Base-by-base conservation (phyloP, 2,329 filamentous ascomycete genomes). In the Ascochyta lentis region DNA sequence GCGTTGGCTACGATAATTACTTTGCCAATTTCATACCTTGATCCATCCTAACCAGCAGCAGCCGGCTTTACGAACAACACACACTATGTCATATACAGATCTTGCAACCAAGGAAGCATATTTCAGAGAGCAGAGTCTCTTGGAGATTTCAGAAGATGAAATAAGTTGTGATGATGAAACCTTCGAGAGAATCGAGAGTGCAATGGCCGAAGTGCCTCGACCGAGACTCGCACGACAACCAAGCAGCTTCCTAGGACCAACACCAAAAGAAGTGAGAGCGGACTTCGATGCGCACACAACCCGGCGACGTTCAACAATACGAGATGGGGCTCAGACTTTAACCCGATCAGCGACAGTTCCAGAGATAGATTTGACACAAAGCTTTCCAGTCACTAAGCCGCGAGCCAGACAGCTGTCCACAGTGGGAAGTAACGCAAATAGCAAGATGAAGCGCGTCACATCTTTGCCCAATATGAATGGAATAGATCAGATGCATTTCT, bases 91-190 rank as follows among this genome's bases (percentile, higher is more conserved):
- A 19, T 46, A 64, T 23, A n/a, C 59, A 38, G 56, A 65, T 10
- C 62, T 72, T 19, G 51, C 52, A 13, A 65, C 64, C 9, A 75
- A 75, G 51, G 43, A 63, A 34, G 59, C 59, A 35, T 74, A 70
- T 38, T 74, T 72, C 38, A 46, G 68, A 34, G 62, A 70, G 19
- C 69, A 72, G 37, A 64, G 64, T 6, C 45, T 75, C 7, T 49
- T 73, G 13, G 65, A 73, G 45, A 41, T 67, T 19, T 67, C 66
- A 7, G 66, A 73, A 38, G 69, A 74, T 55, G 71, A 73, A 27
- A 44, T 42, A 16, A 49, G 52, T 4, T 60, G 59, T 42, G 52
- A 61, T 12, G 61, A 66, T 37, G 53, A 63, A 27, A 51, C 61
- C 35, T 50, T 58, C 4, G 61, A 67, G 34, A 51, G 57, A 29